A percentile compares a stretch with the other conserved stretches of the same genome.
phyloP scores from a whole-genome alignment of 495 filamentous ascomycete species.

The Echria macrotheca region DNA sequence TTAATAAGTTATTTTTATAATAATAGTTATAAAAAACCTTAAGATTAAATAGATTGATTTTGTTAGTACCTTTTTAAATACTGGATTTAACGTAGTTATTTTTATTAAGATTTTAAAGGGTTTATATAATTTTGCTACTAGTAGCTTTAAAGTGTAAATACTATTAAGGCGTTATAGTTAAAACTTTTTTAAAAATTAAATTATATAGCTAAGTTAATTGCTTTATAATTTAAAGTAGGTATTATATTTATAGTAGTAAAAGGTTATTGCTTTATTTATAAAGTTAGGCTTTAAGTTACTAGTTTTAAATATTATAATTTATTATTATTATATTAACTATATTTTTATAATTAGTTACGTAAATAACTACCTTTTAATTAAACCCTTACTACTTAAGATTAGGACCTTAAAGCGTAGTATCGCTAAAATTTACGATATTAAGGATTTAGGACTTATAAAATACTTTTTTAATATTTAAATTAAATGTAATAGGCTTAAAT shows the following conservation, averaged over 20 bases:
- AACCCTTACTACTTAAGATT: neutral
- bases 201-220: too few relatives aligned
- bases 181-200: neutral
- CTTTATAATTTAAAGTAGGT: neutral
- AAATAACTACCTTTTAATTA: neutral
- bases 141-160: neutral
- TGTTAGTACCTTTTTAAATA: neutral
- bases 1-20: neutral
- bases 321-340: neutral
- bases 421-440: neutral
- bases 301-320: neutral
- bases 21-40: neutral
- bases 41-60: neutral
- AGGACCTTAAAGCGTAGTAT: neutral
- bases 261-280: neutral
- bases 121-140: neutral
- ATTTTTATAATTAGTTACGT: neutral
- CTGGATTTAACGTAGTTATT: neutral
- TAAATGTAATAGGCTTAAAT: neutral
- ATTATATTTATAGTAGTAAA: neutral
- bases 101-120: neutral
- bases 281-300: neutral
- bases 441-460: neutral
- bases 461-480: neutral
- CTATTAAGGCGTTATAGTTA: neutral